Percentiles rank a stretch among this genome's conserved stretches.
Evolutionary conservation across 2,329 filamentous ascomycete genomes (phyloP).

Genomic region (Metarhizium sp.): DNA sequence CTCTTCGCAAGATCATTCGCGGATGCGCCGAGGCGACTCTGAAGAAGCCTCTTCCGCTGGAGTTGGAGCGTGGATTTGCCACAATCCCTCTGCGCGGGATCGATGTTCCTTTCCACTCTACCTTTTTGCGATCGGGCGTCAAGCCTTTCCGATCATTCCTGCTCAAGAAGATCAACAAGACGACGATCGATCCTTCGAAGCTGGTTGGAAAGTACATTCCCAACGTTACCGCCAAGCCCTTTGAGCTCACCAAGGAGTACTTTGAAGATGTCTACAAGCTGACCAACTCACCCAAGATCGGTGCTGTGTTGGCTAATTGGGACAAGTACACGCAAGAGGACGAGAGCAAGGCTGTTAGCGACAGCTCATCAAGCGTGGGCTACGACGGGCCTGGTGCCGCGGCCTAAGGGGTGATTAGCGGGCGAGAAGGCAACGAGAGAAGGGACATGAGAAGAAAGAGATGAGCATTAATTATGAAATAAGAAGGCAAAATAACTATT

Average conservation of each 20-base stretch:
- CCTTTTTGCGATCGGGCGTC: slow-evolving; percentile 93
- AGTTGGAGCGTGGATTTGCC: slow-evolving; percentile 89
- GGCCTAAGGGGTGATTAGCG: slow-evolving; percentile 23
- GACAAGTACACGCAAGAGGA: slow-evolving; percentile 57
- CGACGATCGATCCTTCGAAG: slow-evolving; percentile 93
- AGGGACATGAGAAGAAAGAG: background rate
- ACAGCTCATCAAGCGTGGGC: slow-evolving; percentile 29
- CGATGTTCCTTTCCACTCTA: slow-evolving; percentile 98
- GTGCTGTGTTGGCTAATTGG: slow-evolving; percentile 78
- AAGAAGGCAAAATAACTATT: background rate
- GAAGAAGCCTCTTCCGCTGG: slow-evolving; percentile 77
- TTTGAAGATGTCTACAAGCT: slow-evolving; percentile 97
- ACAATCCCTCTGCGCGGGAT: slow-evolving; percentile 96
- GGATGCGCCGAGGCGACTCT: slow-evolving; percentile 81
- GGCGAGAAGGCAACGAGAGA: background rate
- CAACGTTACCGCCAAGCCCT: slow-evolving; percentile 93
- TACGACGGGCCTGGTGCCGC: slow-evolving; percentile 33
- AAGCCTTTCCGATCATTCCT: slow-evolving; percentile 98
- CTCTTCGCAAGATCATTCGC: slow-evolving; percentile 83
- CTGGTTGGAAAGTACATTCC: slow-evolving; percentile 98
- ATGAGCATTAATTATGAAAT: background rate
- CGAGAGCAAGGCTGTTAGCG: slow-evolving; percentile 25
- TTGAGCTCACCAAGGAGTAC: slow-evolving; percentile 95
- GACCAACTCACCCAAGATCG: slow-evolving; percentile 75
- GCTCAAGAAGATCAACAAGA: slow-evolving; percentile 99